Conservation (phyloP, 78 protist species). For the Speleostelium caveatum region DNA sequence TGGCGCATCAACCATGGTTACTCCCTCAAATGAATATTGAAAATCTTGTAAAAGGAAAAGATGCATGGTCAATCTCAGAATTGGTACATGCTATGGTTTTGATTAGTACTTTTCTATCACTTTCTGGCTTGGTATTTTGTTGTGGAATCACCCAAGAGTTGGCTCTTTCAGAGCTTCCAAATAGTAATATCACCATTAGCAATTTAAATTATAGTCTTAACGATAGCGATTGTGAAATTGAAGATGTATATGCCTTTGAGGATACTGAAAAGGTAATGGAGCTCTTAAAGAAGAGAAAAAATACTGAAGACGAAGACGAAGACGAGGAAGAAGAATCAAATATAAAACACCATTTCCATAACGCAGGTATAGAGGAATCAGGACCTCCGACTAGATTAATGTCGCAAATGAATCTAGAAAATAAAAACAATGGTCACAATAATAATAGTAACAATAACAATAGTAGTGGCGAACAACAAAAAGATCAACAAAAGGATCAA, state of each 20-base stretch:
- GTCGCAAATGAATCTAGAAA: no score
- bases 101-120: slow-evolving; percentile 73
- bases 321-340: slow-evolving; percentile 28
- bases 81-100: slow-evolving; percentile 88
- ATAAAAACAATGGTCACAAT: no score
- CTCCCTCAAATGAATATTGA: slow-evolving; percentile 79
- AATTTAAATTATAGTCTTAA: slow-evolving; percentile 9
- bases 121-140: slow-evolving; percentile 87
- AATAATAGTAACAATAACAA: neutral
- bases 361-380: slow-evolving; percentile 62
- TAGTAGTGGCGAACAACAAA: neutral
- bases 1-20: slow-evolving; percentile 91
- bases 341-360: slow-evolving; percentile 66
- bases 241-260: slow-evolving; percentile 41
- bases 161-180: slow-evolving; percentile 16
- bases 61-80: slow-evolving; percentile 90
- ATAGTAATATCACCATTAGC: neutral
- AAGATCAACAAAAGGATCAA: neutral
- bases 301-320: slow-evolving; percentile 7
- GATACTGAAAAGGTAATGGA: slow-evolving; percentile 71
- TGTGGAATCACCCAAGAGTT: slow-evolving; percentile 84
- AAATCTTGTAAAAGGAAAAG: slow-evolving; percentile 69
- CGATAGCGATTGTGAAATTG: slow-evolving; percentile 76
- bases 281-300: slow-evolving; percentile 37
- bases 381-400: neutral